phyloP scores from a whole-genome alignment of 805 yeast genomes.

The Lachancea nothofagi region DNA sequence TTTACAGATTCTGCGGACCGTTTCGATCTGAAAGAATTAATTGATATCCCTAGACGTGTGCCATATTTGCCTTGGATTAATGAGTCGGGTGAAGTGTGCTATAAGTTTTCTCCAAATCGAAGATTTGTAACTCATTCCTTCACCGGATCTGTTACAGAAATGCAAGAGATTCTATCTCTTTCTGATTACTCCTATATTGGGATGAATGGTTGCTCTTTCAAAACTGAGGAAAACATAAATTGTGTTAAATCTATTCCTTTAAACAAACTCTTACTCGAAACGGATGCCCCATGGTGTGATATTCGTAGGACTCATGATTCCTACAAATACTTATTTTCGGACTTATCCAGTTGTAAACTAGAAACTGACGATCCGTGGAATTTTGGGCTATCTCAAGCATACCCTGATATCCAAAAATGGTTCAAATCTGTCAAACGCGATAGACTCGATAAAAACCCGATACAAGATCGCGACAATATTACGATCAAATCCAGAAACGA shows the following conservation, averaged over 20 bases:
- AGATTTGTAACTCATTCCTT: slow-evolving; percentile 93
- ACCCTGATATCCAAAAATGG: slow-evolving; percentile 30
- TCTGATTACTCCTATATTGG: slow-evolving; percentile 50
- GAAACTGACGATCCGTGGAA: slow-evolving; percentile 48
- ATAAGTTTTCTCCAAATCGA: slow-evolving; percentile 34
- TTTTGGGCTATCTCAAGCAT: slow-evolving; percentile 60
- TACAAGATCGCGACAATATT: slow-evolving; percentile 26
- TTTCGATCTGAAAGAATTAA: slow-evolving; percentile 14
- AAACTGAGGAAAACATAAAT: slow-evolving; percentile 63
- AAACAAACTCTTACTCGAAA: slow-evolving; percentile 71
- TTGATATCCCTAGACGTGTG: background rate
- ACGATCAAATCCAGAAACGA: slow-evolving; percentile 84
- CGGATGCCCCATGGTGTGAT: slow-evolving; percentile 99
- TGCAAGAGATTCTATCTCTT: slow-evolving; percentile 47
- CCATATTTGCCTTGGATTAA: background rate
- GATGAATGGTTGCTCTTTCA: slow-evolving; percentile 89
- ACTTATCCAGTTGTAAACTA: slow-evolving; percentile 57
- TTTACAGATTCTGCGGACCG: slow-evolving; percentile 31
- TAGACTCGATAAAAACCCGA: slow-evolving; percentile 25
- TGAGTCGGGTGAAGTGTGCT: slow-evolving; percentile 14
- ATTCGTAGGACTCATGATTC: slow-evolving; percentile 78
- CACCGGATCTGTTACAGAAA: slow-evolving; percentile 72
- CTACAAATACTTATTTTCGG: slow-evolving; percentile 42
- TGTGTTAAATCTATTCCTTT: slow-evolving; percentile 67
- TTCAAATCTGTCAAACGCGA: slow-evolving; percentile 32